Evolutionary conservation across 257 asterid genomes (phyloP), one percentile per base, ranked within the genome.

Genomic region (Solanum pimpinellifolium): DNA sequence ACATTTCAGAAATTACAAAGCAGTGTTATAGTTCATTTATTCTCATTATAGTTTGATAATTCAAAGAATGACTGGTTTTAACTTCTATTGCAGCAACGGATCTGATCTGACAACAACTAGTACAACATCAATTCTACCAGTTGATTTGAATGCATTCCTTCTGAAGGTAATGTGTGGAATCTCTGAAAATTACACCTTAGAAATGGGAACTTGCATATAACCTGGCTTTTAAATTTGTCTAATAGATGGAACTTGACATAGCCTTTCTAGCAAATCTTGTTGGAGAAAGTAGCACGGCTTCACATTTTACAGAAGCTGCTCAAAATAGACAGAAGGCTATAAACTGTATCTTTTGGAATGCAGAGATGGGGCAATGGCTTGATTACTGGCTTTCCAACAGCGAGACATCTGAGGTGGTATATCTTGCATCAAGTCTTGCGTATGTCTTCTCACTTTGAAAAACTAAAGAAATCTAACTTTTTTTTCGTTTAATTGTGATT

Each of bases 161-260:
- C 93, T 97, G 37, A 97, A 97, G 95, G 99, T 93, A 86, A 81
- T 25, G 20, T 75, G 84, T 46, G 27, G 21, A 46, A 59, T 86
- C 46, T 10, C 5, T 42, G 66, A 62, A 76, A 39, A 49, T 35
- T 47, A 9, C 7, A 60, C 27, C 35, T 27, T 25, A 49, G 21
- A 69, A 47, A 47, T 49, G 10, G 74, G 44, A 81, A 60, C 86
- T 65, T 74, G 49, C 14, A 29, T 82, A 77, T 86, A 44, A 41
- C 85, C 31, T 80, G 35, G 78, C 8, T 74, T 41, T 72, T 77
- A 42, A 83, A 11, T 65, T 87, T 56, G 41, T 83, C 62, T 62
- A 44, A 20, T 92, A 97, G 99, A 94, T 96, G 99, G 99, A 97
- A 90, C 92, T 94, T 60, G 98, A 97, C 88, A 93, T 97, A 85